Evolutionary conservation across 2,329 filamentous ascomycete species (phyloP), one percentile per base, ranked within the genome.

Genomic region (Tolypocladium ovalisporum): DNA sequence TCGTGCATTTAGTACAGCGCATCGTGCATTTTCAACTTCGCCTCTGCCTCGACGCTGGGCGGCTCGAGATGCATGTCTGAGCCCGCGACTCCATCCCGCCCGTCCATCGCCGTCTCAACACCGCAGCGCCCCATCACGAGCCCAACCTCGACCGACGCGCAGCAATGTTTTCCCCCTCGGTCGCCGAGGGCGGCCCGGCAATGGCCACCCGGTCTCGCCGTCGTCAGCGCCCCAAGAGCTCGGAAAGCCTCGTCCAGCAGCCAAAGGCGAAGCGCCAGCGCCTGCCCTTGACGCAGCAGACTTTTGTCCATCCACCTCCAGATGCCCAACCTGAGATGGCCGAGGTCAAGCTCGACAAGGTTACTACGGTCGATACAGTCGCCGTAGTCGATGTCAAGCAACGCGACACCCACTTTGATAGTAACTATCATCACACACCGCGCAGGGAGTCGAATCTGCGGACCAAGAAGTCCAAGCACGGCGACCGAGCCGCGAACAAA

Each of bases 241-340:
- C 78, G 57, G 83, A 86, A 58, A 76, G 72, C 66, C 70, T 80
- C 55, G 70, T 73, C 54, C 77, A 81, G 61, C 79, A 82, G 64
- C 84, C 84, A 34, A 86, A 85, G 70, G 79, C 82, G 15, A 87
- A 87, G 73, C 79, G 84, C 61, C 81, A 82, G 66, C 77, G 84
- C 62, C 71, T 83, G 55, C 80, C 79, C 35, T 68, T 85, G 62
- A 77, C 76, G 56, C 81, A 85, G 59, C 76, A 82, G 65, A 82
- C 80, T 56, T 81, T 80, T 67, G 68, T 75, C 61, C 80, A 79
- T 58, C 47, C 47, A 15, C 29, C 47, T 22, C 77, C 80, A 44
- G 79, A 81, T 51, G 65, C 68, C 37, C 67, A 73, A 51, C 73
- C 77, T 29, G 82, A 85, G 65, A 82, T 78, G 70, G 76, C 76